These are phyloP conservation scores for Colletotrichum siamense DNA, from an alignment of 2,329 filamentous ascomycete species.

Conservation along the genomic window DNA sequence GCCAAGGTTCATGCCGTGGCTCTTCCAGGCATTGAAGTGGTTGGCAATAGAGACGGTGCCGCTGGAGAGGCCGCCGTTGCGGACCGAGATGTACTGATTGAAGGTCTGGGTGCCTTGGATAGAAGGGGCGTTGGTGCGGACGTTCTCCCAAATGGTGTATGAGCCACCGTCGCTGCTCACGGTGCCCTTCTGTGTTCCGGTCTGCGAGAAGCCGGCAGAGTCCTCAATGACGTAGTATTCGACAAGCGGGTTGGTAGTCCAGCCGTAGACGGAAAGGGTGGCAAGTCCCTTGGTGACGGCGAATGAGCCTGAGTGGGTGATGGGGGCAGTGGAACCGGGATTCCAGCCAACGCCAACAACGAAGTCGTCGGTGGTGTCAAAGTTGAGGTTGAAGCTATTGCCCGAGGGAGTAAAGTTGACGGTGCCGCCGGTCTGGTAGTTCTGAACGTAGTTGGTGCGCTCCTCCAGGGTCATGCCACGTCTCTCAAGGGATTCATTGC, in stretches of 20 bases:
- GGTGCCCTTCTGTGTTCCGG: constrained; percentile 32
- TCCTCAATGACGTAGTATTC: constrained; percentile 65
- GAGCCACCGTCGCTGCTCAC: constrained; percentile 35
- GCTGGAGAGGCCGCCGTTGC: constrained; percentile 34
- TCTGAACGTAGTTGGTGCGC: constrained; percentile 22
- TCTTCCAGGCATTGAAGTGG: constrained; percentile 58
- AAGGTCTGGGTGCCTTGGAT: constrained; percentile 54
- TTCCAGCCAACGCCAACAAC: constrained; percentile 24
- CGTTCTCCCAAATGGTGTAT: constrained; percentile 40
- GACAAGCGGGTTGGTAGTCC: constrained; percentile 58
- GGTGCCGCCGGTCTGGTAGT: constrained; percentile 22
- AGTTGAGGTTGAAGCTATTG: constrained; percentile 20
- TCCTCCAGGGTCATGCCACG: neutral
- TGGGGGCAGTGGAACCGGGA: neutral
- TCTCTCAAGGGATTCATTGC: neutral
- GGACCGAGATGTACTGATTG: constrained; percentile 53
- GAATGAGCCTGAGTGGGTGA: neutral
- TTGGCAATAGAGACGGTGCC: constrained; percentile 55
- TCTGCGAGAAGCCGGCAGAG: constrained; percentile 20
- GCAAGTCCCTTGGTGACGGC: neutral
- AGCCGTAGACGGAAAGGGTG: constrained; percentile 53
- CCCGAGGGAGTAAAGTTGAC: constrained; percentile 19
- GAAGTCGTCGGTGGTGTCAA: constrained; percentile 22
- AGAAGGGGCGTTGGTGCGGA: constrained; percentile 46
- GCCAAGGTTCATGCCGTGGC: constrained; percentile 51